Base-by-base conservation (phyloP, 2,329 filamentous ascomycete genomes). In the Trichoderma brevicompactum region DNA sequence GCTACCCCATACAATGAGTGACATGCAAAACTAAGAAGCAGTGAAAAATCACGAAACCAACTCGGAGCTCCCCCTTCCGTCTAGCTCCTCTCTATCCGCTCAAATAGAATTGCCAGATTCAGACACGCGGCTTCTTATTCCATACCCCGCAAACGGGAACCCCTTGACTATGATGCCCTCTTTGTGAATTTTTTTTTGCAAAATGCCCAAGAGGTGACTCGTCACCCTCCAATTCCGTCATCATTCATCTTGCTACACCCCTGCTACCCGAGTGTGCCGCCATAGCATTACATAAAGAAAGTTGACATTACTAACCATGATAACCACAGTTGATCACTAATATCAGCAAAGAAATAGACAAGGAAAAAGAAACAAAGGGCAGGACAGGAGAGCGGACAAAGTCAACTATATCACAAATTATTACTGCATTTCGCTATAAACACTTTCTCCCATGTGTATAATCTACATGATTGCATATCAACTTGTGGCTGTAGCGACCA, bases 31-130 rank as follows among this genome's bases (percentile, higher is more conserved):
- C n/a, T n/a, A n/a, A n/a, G n/a, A n/a, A n/a, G n/a, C n/a, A n/a
- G n/a, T n/a, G n/a, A n/a, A n/a, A n/a, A n/a, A 53, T 38, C 36
- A 13, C 50, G 17, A 53, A 53, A 36, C 32, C 49, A 19, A 34
- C 23, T 15, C 40, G 5, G 28, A 48, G 17, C 32, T 55, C 52
- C 17, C 50, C 36, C 49, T 15, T 15, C 49, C 32, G 7, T 34
- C 49, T 52, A 52, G 49, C 32, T 52, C n/a, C 23, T 5, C 49
- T 8, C n/a, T 7, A 36, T 17, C 32, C 49, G 2, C 38, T 28
- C 28, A 56, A 56, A 58, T 58, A 28, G 43, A 40, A 40, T 49
- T 38, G 13, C 32, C 43, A 58, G n/a, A 46, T 46, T 34, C 41
- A 34, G 41, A 12, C 41, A 34, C 19, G 32, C 54, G 5, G 23